These are phyloP conservation scores for Fusarium ambrosium DNA, from an alignment of 2,329 filamentous ascomycete species.

Conservation along the genomic window DNA sequence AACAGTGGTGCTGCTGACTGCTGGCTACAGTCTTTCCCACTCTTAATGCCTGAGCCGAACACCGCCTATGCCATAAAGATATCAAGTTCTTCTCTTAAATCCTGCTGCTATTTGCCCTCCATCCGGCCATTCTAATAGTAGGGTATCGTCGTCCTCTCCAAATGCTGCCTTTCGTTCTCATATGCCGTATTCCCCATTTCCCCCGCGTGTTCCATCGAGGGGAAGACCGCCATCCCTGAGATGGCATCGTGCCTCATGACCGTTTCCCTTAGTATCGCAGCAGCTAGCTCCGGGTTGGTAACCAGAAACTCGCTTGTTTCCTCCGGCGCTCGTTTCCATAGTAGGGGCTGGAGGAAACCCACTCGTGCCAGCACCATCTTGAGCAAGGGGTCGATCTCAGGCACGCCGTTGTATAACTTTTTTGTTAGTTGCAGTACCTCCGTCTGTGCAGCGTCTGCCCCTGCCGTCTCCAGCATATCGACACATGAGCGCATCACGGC, in stretches of 20 bases:
- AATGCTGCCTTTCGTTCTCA: constrained; percentile 20
- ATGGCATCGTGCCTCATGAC: constrained; percentile 59
- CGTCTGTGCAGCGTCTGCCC: constrained; percentile 57
- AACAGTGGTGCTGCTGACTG: background rate
- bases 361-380: constrained; percentile 64
- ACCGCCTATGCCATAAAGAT: background rate
- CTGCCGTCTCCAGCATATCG: constrained; percentile 61
- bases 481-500: constrained; percentile 58
- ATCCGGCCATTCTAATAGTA: background rate
- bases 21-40: background rate
- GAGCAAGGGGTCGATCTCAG: constrained; percentile 58
- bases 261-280: constrained; percentile 63
- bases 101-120: background rate
- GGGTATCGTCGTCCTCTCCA: constrained; percentile 15
- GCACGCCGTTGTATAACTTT: constrained; percentile 59
- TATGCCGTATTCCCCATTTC: constrained; percentile 15
- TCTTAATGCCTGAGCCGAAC: background rate
- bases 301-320: constrained; percentile 59
- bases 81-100: background rate
- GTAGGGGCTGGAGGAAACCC: constrained; percentile 60
- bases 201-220: constrained; percentile 58
- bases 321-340: constrained; percentile 58
- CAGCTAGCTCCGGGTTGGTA: constrained; percentile 60
- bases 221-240: constrained; percentile 52
- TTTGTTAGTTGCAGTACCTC: constrained; percentile 60